phyloP scores from a whole-genome alignment of 148 eudicot species.

The Vaccinium macrocarpon region DNA sequence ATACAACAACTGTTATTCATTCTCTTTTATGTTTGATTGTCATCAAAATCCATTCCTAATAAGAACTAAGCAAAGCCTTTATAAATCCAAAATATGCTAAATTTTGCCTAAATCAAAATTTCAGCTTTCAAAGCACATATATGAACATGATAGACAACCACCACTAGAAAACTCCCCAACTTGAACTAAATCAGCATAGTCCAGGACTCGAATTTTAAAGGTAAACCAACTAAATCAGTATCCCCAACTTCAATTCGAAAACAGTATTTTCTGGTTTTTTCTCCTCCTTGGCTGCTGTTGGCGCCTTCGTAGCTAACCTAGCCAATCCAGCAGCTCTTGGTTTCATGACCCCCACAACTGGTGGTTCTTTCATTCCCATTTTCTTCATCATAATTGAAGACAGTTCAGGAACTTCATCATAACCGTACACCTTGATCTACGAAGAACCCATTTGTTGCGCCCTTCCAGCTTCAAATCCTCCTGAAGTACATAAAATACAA shows the following conservation, averaged over 20 bases:
- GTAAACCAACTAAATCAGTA: constrained; percentile 53
- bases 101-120: background rate
- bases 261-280: constrained; percentile 66
- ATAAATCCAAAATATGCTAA: background rate
- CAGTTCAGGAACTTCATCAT: constrained; percentile 55
- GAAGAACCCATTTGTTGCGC: constrained; percentile 12
- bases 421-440: constrained; percentile 21
- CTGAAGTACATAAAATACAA: constrained; percentile 11
- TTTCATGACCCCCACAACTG: constrained; percentile 75
- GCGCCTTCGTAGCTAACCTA: constrained; percentile 35
- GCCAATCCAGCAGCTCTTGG: constrained; percentile 68
- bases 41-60: background rate
- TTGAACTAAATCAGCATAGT: too few relatives aligned
- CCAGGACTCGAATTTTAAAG: background rate
- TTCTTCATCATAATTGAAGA: constrained; percentile 70
- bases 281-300: constrained; percentile 58
- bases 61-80: background rate
- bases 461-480: constrained; percentile 1
- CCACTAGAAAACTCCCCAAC: background rate
- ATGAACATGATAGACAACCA: background rate
- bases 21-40: too few relatives aligned
- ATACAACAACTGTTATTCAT: too few relatives aligned
- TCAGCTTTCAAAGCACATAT: background rate
- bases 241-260: constrained; percentile 87
- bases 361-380: constrained; percentile 68